phyloP scores from a whole-genome alignment of 306 rosid genomes.

The Boehmeria nivea region DNA sequence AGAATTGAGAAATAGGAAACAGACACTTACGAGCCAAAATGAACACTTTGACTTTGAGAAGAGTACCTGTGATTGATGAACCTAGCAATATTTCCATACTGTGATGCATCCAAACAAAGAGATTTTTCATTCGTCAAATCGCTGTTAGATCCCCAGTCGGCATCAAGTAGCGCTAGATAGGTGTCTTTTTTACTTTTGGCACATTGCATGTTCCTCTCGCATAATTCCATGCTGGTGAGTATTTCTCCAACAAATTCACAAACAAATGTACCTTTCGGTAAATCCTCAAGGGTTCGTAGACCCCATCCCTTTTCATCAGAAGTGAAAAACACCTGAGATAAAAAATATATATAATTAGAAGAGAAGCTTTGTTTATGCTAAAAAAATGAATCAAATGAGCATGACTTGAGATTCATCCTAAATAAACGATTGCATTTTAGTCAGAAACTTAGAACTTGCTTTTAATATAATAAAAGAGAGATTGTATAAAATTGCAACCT shows the following conservation, averaged over 20 bases:
- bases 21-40: neutral
- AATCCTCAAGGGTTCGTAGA: conserved; percentile 74
- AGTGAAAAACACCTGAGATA: conserved; percentile 68
- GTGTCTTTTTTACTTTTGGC: conserved; percentile 40
- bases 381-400: neutral
- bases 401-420: no score
- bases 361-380: no score
- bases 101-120: conserved; percentile 79
- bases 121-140: conserved; percentile 52
- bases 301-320: conserved; percentile 94
- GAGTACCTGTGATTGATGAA: conserved; percentile 88
- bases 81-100: conserved; percentile 82
- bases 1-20: no score
- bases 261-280: conserved; percentile 87
- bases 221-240: conserved; percentile 57
- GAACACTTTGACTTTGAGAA: conserved; percentile 7
- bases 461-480: neutral
- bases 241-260: conserved; percentile 90
- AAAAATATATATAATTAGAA: conserved; percentile 9
- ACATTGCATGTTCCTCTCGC: conserved; percentile 46
- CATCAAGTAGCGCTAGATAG: conserved; percentile 57
- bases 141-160: conserved; percentile 58
- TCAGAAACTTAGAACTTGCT: no score
- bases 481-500: conserved; percentile 43
- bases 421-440: no score